Evolutionary conservation across 768 basidiomycete genomes (phyloP).

Genomic region (Russula lepida): DNA sequence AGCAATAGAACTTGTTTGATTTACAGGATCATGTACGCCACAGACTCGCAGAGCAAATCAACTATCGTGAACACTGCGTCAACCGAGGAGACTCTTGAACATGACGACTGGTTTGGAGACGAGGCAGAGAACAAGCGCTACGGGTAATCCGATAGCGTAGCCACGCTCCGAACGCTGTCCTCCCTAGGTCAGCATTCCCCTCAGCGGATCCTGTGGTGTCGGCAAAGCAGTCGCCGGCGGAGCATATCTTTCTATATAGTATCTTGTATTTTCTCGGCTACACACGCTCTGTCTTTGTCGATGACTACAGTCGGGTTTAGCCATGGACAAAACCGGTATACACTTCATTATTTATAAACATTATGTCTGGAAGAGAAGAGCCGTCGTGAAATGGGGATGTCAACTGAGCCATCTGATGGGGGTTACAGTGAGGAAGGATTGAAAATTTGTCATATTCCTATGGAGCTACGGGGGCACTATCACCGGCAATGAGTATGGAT

Average conservation of each 20-base stretch:
- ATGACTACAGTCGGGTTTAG: background rate
- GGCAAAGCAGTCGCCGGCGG: background rate
- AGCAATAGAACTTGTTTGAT: background rate
- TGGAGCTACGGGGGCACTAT: background rate
- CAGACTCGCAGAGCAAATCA: conserved; percentile 83
- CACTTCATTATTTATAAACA: background rate
- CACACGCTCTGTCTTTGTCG: background rate
- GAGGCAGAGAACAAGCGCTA: conserved; percentile 46
- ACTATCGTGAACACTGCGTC: conserved; percentile 66
- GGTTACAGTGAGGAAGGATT: background rate
- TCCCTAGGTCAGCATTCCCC: no score
- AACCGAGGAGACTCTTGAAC: conserved; percentile 44
- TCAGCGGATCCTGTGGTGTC: background rate
- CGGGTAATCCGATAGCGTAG: conserved; percentile 36
- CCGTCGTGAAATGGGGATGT: background rate
- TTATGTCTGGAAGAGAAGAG: background rate
- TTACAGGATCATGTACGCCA: background rate
- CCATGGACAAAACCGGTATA: background rate
- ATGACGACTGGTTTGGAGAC: conserved; percentile 77
- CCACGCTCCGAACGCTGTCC: no score
- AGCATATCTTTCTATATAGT: background rate
- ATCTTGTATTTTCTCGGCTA: background rate
- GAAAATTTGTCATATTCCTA: background rate
- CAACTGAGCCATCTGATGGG: background rate
- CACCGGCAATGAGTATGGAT: background rate